These are phyloP conservation scores for Lodderomyces oxycetoniae DNA, from an alignment of 1,139 yeast genomes.

Conservation along the genomic window DNA sequence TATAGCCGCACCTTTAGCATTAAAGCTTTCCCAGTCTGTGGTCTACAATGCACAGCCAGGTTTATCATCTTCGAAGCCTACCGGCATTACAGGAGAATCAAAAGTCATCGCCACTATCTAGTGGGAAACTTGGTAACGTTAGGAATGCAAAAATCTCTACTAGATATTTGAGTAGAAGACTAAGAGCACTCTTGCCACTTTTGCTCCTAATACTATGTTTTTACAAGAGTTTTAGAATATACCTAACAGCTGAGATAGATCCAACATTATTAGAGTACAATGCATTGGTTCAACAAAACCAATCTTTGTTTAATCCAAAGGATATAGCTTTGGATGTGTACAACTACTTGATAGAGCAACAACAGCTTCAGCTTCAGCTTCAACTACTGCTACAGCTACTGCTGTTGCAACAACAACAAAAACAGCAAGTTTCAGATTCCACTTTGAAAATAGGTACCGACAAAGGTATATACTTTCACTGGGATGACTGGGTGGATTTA, in stretches of 20 bases:
- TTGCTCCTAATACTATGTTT: slow-evolving; percentile 15
- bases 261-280: slow-evolving; percentile 22
- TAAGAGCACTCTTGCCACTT: slow-evolving; percentile 18
- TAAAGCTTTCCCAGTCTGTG: too few species aligned
- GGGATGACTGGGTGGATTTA: slow-evolving; percentile 44
- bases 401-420: neutral
- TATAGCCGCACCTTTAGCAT: too few species aligned
- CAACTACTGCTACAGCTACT: neutral
- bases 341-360: slow-evolving; percentile 13
- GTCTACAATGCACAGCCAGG: too few species aligned
- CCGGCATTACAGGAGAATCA: too few species aligned
- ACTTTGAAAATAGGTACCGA: slow-evolving; percentile 14
- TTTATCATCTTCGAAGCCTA: too few species aligned
- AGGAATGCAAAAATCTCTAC: too few species aligned
- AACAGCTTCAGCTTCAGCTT: neutral
- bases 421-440: neutral
- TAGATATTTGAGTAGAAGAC: slow-evolving; percentile 18
- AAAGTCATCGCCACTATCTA: too few species aligned
- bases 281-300: slow-evolving; percentile 22
- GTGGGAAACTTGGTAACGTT: too few species aligned
- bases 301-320: slow-evolving; percentile 28
- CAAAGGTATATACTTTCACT: slow-evolving; percentile 32
- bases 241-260: slow-evolving; percentile 17
- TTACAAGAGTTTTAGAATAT: slow-evolving; percentile 12
- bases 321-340: slow-evolving; percentile 20